Evolutionary conservation across 2,329 filamentous ascomycete species (phyloP).

Genomic region (Corniculantispora saksenae): DNA sequence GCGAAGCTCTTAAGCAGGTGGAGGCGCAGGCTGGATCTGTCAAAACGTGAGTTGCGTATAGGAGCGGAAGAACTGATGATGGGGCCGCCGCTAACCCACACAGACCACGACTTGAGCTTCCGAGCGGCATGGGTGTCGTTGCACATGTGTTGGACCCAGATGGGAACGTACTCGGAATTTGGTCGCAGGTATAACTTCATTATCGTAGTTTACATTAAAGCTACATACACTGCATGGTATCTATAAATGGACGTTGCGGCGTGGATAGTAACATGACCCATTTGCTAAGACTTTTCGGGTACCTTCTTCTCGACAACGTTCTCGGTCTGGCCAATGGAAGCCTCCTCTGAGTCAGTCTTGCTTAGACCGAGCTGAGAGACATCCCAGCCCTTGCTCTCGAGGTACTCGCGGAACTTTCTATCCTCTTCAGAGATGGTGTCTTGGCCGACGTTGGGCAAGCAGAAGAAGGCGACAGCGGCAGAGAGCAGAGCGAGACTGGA

Average conservation of each 20-base stretch:
- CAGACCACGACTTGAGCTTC: background rate
- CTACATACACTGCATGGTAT: background rate
- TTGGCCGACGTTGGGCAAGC: constrained; percentile 76
- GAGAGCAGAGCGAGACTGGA: constrained; percentile 75
- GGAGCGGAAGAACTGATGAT: no score
- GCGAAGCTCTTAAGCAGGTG: no score
- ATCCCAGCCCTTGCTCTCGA: constrained; percentile 76
- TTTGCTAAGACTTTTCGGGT: background rate
- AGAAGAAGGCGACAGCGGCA: constrained; percentile 59
- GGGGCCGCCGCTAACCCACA: background rate
- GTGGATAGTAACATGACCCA: background rate
- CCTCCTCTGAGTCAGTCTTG: constrained; percentile 27
- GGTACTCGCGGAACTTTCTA: constrained; percentile 69
- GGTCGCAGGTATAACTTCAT: background rate
- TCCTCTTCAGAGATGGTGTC: constrained; percentile 85
- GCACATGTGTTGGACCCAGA: background rate
- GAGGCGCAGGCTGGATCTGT: background rate
- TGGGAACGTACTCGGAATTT: background rate
- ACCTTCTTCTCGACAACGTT: constrained; percentile 2
- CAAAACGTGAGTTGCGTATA: background rate
- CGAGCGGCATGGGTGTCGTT: background rate
- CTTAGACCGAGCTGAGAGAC: constrained; percentile 54
- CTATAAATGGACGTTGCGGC: background rate
- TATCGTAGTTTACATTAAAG: background rate
- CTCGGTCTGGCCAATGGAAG: background rate